Base-by-base conservation (phyloP, 345 rosid species). In the Gossypium thurberi region DNA sequence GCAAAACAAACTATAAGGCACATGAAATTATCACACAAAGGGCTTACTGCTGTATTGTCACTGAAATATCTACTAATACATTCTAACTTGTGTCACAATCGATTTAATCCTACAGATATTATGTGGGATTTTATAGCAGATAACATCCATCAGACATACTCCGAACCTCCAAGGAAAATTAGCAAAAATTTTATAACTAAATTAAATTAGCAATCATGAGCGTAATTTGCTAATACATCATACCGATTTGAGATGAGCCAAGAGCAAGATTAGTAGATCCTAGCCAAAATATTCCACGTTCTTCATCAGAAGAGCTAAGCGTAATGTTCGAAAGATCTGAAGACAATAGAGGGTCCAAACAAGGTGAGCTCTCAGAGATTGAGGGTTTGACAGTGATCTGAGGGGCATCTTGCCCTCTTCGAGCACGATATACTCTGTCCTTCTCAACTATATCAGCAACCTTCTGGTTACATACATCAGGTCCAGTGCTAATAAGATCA, bases 371-470 rank as follows among this genome's bases (percentile, higher is more conserved):
- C 14, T 60, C 77, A 20, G 56, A 51, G 65, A 71, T 81, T 21
- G 80, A 72, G 66, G 81, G 59, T 74, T 82, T 89, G 58, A 80
- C 77, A 75, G 71, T 75, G 77, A 87, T 68, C 73, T 88, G 98
- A 62, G 97, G 97, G 74, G 90, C 90, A 78, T 77, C 71, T 28
- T 80, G 85, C 56, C 95, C 97, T 58, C 98, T 90, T 25, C 85
- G 98, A 8, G 91, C 83, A 75, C 81, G 86, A 80, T 87, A 88
- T 12, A 90, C 97, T 81, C 95, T 86, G 65, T 92, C 87, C 78
- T 79, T 90, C 74, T 90, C 98, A 63, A 92, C 97, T 74, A 92
- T 87, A 75, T 89, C 89, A 37, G 97, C 98, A 20, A 92, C 93
- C 87, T 86, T 90, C 82, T 83, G 89, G 77, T 90, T 94, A 78